These are phyloP conservation scores for Psilocybe azurescens DNA, from an alignment of 768 basidiomycete species.

Conservation along the genomic window DNA sequence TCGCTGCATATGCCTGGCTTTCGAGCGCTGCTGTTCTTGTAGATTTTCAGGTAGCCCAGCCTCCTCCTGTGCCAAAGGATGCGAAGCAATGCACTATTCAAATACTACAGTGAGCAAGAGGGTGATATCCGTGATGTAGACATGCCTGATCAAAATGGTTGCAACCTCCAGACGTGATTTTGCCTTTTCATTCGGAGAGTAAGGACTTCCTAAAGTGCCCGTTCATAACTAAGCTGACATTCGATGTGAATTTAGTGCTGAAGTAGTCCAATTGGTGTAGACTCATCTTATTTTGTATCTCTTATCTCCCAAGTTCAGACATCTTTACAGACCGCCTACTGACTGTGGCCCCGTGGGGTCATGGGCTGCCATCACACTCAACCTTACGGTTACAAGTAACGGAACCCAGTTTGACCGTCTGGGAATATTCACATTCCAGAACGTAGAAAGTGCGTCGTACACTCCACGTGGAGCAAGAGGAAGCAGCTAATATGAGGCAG, in stretches of 20 bases:
- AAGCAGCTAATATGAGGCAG: slow-evolving; percentile 36
- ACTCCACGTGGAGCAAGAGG: neutral
- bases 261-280: slow-evolving; percentile 66
- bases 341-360: slow-evolving; percentile 73
- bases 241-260: slow-evolving; percentile 47
- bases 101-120: slow-evolving; percentile 56
- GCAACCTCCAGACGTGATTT: slow-evolving; percentile 61
- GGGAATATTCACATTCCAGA: slow-evolving; percentile 75
- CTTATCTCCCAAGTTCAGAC: neutral
- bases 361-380: slow-evolving; percentile 78
- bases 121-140: neutral
- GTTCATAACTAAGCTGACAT: neutral
- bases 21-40: slow-evolving; percentile 52
- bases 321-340: slow-evolving; percentile 61
- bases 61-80: slow-evolving; percentile 67
- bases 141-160: neutral
- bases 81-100: slow-evolving; percentile 67
- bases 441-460: slow-evolving; percentile 67
- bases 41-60: slow-evolving; percentile 76
- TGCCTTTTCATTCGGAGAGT: slow-evolving; percentile 74
- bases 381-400: slow-evolving; percentile 79
- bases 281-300: neutral
- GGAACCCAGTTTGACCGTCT: slow-evolving; percentile 80
- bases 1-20: slow-evolving; percentile 19
- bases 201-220: slow-evolving; percentile 9